phyloP scores from a whole-genome alignment of 2,329 filamentous ascomycete genomes.

The Aspergillus felis region DNA sequence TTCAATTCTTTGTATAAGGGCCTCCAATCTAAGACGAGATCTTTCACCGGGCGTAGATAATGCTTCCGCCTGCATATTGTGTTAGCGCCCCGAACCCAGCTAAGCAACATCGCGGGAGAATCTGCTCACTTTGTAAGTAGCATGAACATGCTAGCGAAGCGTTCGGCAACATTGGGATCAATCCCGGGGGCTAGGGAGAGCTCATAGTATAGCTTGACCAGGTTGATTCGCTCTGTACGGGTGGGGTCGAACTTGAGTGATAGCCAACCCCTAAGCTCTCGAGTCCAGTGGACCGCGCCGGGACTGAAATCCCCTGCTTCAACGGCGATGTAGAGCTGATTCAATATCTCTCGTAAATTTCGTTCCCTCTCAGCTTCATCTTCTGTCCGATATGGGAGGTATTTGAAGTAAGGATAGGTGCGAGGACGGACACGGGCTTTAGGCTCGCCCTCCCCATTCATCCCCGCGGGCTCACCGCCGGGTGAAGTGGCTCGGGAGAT shows the following conservation, averaged over 20 bases:
- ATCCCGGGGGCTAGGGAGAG: conserved; percentile 85
- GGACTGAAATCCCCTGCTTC: conserved; percentile 91
- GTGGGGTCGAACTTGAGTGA: conserved; percentile 96
- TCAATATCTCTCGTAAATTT: conserved; percentile 81
- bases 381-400: conserved; percentile 86
- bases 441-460: conserved; percentile 52
- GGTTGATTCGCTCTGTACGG: conserved; percentile 72
- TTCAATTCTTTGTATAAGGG: conserved; percentile 92
- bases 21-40: conserved; percentile 88
- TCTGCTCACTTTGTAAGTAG: conserved; percentile 78
- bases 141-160: conserved; percentile 96
- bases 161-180: conserved; percentile 74
- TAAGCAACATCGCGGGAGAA: not conserved
- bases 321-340: conserved; percentile 87
- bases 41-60: conserved; percentile 85
- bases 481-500: conserved; percentile 85
- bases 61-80: conserved; percentile 70
- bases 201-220: conserved; percentile 92
- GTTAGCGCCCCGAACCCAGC: conserved; percentile 13
- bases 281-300: conserved; percentile 93
- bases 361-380: conserved; percentile 71
- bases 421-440: conserved; percentile 71
- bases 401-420: conserved; percentile 88
- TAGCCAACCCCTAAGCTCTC: conserved; percentile 92
- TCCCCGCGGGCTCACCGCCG: conserved; percentile 50